Conservation (phyloP, 1,284 basidiomycete genomes). For the Trametes sp. region DNA sequence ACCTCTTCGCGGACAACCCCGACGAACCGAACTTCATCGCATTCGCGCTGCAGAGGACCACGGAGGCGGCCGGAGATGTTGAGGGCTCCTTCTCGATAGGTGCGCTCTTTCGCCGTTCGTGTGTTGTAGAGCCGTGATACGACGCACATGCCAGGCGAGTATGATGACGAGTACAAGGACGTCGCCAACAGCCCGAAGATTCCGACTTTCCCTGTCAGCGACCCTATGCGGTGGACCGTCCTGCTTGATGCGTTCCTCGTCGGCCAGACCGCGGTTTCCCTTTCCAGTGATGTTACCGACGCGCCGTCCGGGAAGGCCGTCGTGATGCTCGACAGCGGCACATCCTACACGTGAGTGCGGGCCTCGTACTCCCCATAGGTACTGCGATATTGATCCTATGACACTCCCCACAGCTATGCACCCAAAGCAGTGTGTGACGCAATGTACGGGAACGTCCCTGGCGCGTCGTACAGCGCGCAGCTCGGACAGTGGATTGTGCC, state of each 20-base stretch:
- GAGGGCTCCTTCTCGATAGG: slow-evolving; percentile 77
- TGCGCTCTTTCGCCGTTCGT: slow-evolving; percentile 36
- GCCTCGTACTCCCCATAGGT: too few relatives aligned
- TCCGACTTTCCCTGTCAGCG: slow-evolving; percentile 70
- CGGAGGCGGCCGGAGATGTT: slow-evolving; percentile 57
- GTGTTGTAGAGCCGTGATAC: background rate
- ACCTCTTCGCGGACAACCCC: slow-evolving; percentile 73
- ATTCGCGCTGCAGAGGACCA: slow-evolving; percentile 69
- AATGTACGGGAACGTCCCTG: slow-evolving; percentile 69
- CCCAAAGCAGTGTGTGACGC: slow-evolving; percentile 65
- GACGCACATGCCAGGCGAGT: slow-evolving; percentile 56
- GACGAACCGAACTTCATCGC: slow-evolving; percentile 79
- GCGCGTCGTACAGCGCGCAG: slow-evolving; percentile 59
- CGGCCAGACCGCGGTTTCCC: slow-evolving; percentile 55
- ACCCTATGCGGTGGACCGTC: slow-evolving; percentile 76
- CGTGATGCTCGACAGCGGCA: slow-evolving; percentile 77
- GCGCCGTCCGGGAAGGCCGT: slow-evolving; percentile 75
- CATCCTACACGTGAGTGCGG: slow-evolving; percentile 80
- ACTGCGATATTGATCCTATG: too few relatives aligned
- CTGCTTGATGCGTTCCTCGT: slow-evolving; percentile 74
- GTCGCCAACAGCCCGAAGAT: slow-evolving; percentile 63
- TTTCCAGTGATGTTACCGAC: slow-evolving; percentile 60
- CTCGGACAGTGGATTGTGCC: slow-evolving; percentile 73
- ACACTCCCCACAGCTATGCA: slow-evolving; percentile 59
- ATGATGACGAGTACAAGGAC: slow-evolving; percentile 63